Conservation (phyloP, 1,139 yeast genomes). For the Saccharomyces hybrid region DNA sequence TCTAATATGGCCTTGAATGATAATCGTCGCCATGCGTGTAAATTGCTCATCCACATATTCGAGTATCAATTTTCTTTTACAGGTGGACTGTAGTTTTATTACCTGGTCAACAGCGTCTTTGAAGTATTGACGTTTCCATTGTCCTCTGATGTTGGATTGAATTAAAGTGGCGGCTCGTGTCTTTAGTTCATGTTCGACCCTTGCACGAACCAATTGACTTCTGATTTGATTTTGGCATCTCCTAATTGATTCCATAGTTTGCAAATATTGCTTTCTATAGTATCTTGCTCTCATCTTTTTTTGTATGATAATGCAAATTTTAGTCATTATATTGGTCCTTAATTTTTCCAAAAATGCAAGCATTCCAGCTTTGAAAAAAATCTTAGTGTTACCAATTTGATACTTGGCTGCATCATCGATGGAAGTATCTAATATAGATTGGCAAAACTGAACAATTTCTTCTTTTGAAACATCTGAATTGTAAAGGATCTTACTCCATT, state of each 20-base stretch:
- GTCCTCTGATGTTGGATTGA: conserved; percentile 62
- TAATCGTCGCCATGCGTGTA: conserved; percentile 52
- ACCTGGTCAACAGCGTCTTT: conserved; percentile 43
- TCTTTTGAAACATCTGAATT: conserved; percentile 45
- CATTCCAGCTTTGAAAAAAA: conserved; percentile 95
- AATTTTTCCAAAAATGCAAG: conserved; percentile 84
- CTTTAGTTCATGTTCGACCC: conserved; percentile 53
- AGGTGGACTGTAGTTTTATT: conserved; percentile 54
- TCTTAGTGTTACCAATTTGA: conserved; percentile 84
- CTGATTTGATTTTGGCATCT: conserved; percentile 55
- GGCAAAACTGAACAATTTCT: conserved; percentile 57
- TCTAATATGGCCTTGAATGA: conserved; percentile 46
- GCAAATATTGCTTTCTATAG: conserved; percentile 55
- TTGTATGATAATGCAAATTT: conserved; percentile 79
- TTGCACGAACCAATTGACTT: conserved; percentile 55
- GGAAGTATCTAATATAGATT: conserved; percentile 55
- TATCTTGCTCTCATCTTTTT: conserved; percentile 67
- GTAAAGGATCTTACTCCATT: conserved; percentile 58
- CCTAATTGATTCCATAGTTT: conserved; percentile 48
- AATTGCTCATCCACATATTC: conserved; percentile 41
- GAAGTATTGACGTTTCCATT: conserved; percentile 37
- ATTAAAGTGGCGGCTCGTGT: conserved; percentile 58
- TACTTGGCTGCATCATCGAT: conserved; percentile 60
- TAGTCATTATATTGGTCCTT: conserved; percentile 68
- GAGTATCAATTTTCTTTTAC: conserved; percentile 62